Evolutionary conservation across 495 filamentous ascomycete species (phyloP).

Genomic region (Lasiosphaeria miniovina): DNA sequence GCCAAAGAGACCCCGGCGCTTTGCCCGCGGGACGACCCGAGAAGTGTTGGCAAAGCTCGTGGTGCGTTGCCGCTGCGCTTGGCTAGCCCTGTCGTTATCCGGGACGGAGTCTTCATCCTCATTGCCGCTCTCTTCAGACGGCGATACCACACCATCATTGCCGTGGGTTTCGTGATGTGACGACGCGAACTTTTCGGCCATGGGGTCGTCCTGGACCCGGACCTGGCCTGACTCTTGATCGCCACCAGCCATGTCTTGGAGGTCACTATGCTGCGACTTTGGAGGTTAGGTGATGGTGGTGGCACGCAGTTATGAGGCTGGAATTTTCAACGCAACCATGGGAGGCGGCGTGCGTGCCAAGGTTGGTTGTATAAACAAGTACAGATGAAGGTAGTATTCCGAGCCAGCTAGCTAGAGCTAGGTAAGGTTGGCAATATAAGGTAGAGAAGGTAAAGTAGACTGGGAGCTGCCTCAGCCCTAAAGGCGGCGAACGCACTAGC

Average conservation of each 20-base stretch:
- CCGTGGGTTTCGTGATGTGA: background rate
- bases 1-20: conserved; percentile 74
- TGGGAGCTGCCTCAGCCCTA: background rate
- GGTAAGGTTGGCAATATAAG: too few relatives aligned
- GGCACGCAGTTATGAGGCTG: background rate
- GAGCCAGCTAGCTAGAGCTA: too few relatives aligned
- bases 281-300: background rate
- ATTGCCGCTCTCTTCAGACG: background rate
- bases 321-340: background rate
- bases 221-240: background rate
- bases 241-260: background rate
- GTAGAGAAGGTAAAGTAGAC: background rate
- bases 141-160: background rate
- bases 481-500: background rate
- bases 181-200: background rate
- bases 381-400: background rate
- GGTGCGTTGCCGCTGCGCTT: conserved; percentile 26
- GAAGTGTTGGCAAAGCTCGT: conserved; percentile 38
- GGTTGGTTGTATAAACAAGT: background rate
- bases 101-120: background rate
- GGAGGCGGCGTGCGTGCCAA: too few relatives aligned
- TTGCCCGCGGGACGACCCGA: conserved; percentile 58
- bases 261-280: background rate
- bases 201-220: background rate
- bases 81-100: background rate